These are phyloP conservation scores for Pestalotiopsis sp. DNA, from an alignment of 2,329 filamentous ascomycete species.

Conservation along the genomic window DNA sequence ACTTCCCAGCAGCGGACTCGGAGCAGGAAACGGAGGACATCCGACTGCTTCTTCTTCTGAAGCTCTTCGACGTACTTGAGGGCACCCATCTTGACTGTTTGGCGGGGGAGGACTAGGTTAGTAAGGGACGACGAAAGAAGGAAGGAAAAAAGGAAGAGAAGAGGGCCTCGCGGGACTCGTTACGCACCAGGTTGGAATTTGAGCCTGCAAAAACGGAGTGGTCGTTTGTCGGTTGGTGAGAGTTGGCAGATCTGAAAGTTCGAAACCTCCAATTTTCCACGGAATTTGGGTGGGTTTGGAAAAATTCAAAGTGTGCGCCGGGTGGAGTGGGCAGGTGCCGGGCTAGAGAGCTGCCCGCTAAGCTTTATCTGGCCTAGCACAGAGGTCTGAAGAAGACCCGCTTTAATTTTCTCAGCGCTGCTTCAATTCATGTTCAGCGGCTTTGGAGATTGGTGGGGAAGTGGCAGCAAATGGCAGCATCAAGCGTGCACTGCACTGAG, in stretches of 20 bases:
- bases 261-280: constrained; percentile 16
- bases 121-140: constrained; percentile 17
- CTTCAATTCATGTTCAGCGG: background rate
- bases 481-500: no score
- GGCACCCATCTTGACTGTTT: constrained; percentile 87
- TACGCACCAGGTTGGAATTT: constrained; percentile 37
- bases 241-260: constrained; percentile 20
- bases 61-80: constrained; percentile 99
- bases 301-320: constrained; percentile 32
- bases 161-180: constrained; percentile 7
- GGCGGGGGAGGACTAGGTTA: constrained; percentile 21
- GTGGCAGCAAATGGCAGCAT: no score
- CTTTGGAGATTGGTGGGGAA: no score
- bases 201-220: constrained; percentile 38
- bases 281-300: constrained; percentile 28
- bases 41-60: constrained; percentile 99
- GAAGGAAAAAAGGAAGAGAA: background rate
- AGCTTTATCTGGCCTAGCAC: constrained; percentile 1
- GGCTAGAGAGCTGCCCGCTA: constrained; percentile 30
- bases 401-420: background rate
- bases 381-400: background rate
- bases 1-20: constrained; percentile 99
- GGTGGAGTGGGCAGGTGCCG: constrained; percentile 15
- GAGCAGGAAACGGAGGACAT: constrained; percentile 99
- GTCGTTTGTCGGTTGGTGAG: constrained; percentile 34